Conservation (phyloP, 768 basidiomycete genomes). For the Asterophora lycoperdoides region DNA sequence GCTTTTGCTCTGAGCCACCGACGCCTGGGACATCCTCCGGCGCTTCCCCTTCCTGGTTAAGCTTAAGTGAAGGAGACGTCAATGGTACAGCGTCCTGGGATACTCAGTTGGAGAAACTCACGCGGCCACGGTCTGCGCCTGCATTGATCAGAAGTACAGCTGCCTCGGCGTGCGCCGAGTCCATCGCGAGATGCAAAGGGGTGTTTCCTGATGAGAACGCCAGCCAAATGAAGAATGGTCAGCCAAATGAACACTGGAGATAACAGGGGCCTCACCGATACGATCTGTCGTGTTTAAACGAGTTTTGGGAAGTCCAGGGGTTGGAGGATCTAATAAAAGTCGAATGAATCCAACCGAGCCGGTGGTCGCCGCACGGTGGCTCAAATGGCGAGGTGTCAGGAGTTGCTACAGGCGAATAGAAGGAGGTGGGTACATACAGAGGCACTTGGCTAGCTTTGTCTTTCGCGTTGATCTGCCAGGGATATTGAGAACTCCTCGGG, state of each 20-base stretch:
- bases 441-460: constrained; percentile 93
- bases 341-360: constrained; percentile 88
- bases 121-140: constrained; percentile 87
- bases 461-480: constrained; percentile 80
- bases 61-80: constrained; percentile 38
- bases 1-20: constrained; percentile 83
- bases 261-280: constrained; percentile 45
- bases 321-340: constrained; percentile 82
- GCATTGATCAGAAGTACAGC: constrained; percentile 91
- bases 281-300: constrained; percentile 85
- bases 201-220: constrained; percentile 68
- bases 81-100: constrained; percentile 10
- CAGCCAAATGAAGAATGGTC: constrained; percentile 6
- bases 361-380: constrained; percentile 94
- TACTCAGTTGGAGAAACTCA: constrained; percentile 37
- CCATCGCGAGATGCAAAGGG: constrained; percentile 95
- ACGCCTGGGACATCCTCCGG: constrained; percentile 90
- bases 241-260: constrained; percentile 3
- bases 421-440: constrained; percentile 47
- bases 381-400: constrained; percentile 27
- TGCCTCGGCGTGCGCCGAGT: constrained; percentile 88
- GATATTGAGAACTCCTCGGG: constrained; percentile 27
- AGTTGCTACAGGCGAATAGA: constrained; percentile 20
- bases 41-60: constrained; percentile 80
- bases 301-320: constrained; percentile 59